These are phyloP conservation scores for Edaphochlamys debaryana DNA, from an alignment of 139 green algal species.

Conservation along the genomic window DNA sequence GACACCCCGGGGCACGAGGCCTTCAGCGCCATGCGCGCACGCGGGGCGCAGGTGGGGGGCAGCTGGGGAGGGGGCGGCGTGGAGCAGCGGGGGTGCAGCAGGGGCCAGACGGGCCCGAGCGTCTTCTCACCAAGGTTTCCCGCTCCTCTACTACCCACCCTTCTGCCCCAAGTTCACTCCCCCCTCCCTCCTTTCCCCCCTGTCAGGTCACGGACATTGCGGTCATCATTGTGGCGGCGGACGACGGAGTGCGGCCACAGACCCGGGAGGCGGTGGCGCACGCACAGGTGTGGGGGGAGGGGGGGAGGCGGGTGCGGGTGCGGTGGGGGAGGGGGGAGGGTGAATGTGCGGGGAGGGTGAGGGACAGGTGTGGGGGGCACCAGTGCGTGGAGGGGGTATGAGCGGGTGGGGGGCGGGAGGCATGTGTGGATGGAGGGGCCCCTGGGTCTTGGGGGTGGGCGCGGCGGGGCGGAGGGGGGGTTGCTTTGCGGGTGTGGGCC, in stretches of 20 bases:
- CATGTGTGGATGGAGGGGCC: no score
- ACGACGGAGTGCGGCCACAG: conserved; percentile 97
- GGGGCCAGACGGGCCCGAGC: no score
- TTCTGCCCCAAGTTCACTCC: no score
- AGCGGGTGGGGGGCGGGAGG: no score
- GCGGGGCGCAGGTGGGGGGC: conserved; percentile 47
- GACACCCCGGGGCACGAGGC: conserved; percentile 98
- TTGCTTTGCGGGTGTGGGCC: no score
- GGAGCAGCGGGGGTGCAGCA: background rate
- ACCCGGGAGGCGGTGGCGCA: conserved; percentile 94
- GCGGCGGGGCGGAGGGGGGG: no score
- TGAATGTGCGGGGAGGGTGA: background rate
- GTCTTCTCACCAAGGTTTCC: no score
- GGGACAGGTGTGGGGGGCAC: background rate
- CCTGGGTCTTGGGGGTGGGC: no score
- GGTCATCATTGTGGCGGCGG: conserved; percentile 97
- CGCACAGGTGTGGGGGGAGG: conserved; percentile 70
- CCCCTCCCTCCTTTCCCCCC: no score
- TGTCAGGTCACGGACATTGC: conserved; percentile 98
- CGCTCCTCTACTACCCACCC: no score
- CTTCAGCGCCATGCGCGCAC: conserved; percentile 97
- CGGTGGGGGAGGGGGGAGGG: conserved; percentile 11
- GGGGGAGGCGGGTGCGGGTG: conserved; percentile 64
- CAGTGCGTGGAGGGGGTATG: no score
- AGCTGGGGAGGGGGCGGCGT: background rate